Conservation (phyloP, 2,329 filamentous ascomycete genomes). For the Trichoderma koningii region DNA sequence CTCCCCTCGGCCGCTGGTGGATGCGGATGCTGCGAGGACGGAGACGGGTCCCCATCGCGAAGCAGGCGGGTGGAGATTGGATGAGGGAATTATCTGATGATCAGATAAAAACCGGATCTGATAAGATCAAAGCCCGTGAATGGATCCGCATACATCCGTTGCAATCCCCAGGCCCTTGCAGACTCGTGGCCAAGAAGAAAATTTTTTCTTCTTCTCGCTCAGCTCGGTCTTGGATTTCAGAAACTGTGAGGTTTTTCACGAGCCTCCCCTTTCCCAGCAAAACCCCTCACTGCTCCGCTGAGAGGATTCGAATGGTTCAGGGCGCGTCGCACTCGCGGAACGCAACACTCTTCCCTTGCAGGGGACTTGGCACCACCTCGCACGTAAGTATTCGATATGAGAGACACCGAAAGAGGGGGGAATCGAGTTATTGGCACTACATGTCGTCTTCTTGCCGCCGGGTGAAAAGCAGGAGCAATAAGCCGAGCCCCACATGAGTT, state of each 20-base stretch:
- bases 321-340: slow-evolving; percentile 12
- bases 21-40: slow-evolving; percentile 23
- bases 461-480: neutral
- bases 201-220: slow-evolving; percentile 11
- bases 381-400: neutral
- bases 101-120: slow-evolving; percentile 54
- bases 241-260: neutral
- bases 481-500: slow-evolving; percentile 12
- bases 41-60: slow-evolving; percentile 20
- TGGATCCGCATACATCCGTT: slow-evolving; percentile 21
- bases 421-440: neutral
- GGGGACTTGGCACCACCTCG: slow-evolving; percentile 1
- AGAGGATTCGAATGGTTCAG: slow-evolving; percentile 6
- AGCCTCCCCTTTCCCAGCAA: neutral
- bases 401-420: slow-evolving; percentile 1
- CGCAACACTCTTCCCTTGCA: slow-evolving; percentile 13
- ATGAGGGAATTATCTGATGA: slow-evolving; percentile 56
- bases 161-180: slow-evolving; percentile 5
- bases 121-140: slow-evolving; percentile 41
- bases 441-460: neutral
- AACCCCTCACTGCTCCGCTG: slow-evolving; percentile 15
- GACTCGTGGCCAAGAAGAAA: slow-evolving; percentile 4
- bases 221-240: neutral
- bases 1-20: neutral
- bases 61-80: slow-evolving; percentile 37